Percentiles rank a stretch among this genome's conserved stretches.
Evolutionary conservation across 2,329 filamentous ascomycete genomes (phyloP).

Genomic region (Ascochyta rabiei): DNA sequence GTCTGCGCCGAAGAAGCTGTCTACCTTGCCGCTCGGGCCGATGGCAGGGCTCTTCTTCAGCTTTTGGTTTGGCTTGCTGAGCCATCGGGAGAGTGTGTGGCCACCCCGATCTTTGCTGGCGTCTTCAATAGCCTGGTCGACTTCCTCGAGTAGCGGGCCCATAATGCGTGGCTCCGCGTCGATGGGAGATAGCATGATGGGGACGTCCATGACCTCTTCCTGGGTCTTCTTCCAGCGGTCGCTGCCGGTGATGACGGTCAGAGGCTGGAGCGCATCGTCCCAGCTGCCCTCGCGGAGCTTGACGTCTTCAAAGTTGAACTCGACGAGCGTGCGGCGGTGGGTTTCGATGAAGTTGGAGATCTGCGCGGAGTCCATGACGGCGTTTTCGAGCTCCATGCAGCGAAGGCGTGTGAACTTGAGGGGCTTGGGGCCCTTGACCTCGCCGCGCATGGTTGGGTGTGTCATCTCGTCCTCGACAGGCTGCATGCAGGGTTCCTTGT

Average conservation of each 20-base stretch:
- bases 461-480: constrained; percentile 51
- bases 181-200: constrained; percentile 46
- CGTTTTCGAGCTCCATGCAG: constrained; percentile 74
- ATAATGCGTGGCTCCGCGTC: constrained; percentile 44
- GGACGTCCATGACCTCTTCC: constrained; percentile 51
- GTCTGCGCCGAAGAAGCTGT: constrained; percentile 45
- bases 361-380: constrained; percentile 72
- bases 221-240: constrained; percentile 51
- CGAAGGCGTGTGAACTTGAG: constrained; percentile 70
- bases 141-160: constrained; percentile 42
- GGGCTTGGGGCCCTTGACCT: constrained; percentile 48
- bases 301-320: constrained; percentile 82
- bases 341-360: constrained; percentile 70
- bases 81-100: constrained; percentile 41
- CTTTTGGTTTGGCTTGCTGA: constrained; percentile 34
- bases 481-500: constrained; percentile 72
- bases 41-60: constrained; percentile 18
- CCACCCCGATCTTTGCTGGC: constrained; percentile 27
- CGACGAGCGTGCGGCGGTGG: constrained; percentile 71
- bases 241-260: constrained; percentile 57
- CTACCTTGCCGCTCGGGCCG: constrained; percentile 31
- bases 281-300: constrained; percentile 73
- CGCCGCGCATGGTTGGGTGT: constrained; percentile 41
- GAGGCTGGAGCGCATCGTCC: constrained; percentile 80
- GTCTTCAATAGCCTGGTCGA: constrained; percentile 35